Base-by-base conservation (phyloP, 192 early-diverging fungal genomes). In the Coemansia sp. region DNA sequence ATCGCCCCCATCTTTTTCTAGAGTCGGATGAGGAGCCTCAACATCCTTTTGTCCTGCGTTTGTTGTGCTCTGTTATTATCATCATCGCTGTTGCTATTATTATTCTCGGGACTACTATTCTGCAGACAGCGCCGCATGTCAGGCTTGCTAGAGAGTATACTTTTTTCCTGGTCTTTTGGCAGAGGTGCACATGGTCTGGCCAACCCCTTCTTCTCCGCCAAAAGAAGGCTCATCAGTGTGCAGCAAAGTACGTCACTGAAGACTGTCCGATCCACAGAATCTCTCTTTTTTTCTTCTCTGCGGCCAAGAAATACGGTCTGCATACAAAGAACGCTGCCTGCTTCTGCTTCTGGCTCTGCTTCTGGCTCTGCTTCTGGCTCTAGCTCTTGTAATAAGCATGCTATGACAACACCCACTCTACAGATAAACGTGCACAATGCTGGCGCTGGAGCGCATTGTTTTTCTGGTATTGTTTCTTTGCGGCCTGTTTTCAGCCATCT, bases 361-460 rank as follows among this genome's bases (percentile, higher is more conserved):
- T n/a, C n/a, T n/a, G n/a, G n/a, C n/a, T n/a, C n/a, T n/a, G n/a
- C n/a, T n/a, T 43, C 10, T 43, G 42, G 43, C 10, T 45, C 43
- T 45, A 4, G 43, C 1, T 45, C 43, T 45, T 45, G 7, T 45
- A 12, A 43, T 13, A 45, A 45, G 13, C 13, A 8, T 13, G 43
- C 43, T 45, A 50, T 50, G 17, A 17, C 48, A 50, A 5, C 17
- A 50, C 7, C 17, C 13, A 17, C 48, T 17, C 16, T 50, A 17
- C 48, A 17, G 48, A 50, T 17, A 50, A n/a, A 50, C 48, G 10
- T 22, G 1, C 14, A 8, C 51, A 54, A 25, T 54, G 25, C 25
- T 54, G 51, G 48, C 6, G 48, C 48, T 50, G 48, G 48, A 49
- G 16, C 48, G 14, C n/a, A 54, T 54, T 54, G 51, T 54, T 54